Evolutionary conservation across 2,329 filamentous ascomycete species (phyloP), one percentile per base, ranked within the genome.

Genomic region (Pezicula rhizophila): DNA sequence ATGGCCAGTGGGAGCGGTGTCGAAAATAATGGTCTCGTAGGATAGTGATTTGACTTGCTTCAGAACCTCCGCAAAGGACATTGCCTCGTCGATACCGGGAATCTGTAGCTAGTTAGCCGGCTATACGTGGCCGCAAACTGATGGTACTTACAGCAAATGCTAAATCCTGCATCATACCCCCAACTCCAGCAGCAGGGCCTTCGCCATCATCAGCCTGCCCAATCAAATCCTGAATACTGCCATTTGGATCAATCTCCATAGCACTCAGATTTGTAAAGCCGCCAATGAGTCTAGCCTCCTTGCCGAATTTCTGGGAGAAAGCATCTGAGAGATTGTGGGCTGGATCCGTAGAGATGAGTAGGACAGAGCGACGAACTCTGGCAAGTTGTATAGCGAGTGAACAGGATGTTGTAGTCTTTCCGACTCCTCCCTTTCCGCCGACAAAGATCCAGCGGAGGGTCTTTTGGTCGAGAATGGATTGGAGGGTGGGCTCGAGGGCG

Each of bases 221-320:
- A 55, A 99, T 74, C 49, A 99, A 73, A 67, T 99, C 93, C 71
- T 96, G 93, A 69, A 99, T 96, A 65, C 89, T 96, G 42, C 92
- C 93, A 66, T 96, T 97, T 46, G 93, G 93, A 65, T 99, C 93
- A 61, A 99, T 97, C 72, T 99, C 93, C 93, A 99, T 99, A 54
- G 93, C 93, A 66, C 89, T 95, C 58, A 99, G 76, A 69, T 96
- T 96, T 31, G 85, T 82, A 65, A 95, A 96, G 59, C 93, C 93
- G 60, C 96, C 85, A 57, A 99, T 79, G 35, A 96, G 82, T 55
- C 90, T 84, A 47, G 93, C 93, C 70, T 99, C 93, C 77, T 99
- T 99, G 75, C 93, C 93, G 65, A 99, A 99, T 74, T 99, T 99
- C 71, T 99, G 92, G 59, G 89, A 89, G 71, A 99, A 99, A 52